phyloP scores from a whole-genome alignment of 129 eudicot genomes.

The Apium graveolens region DNA sequence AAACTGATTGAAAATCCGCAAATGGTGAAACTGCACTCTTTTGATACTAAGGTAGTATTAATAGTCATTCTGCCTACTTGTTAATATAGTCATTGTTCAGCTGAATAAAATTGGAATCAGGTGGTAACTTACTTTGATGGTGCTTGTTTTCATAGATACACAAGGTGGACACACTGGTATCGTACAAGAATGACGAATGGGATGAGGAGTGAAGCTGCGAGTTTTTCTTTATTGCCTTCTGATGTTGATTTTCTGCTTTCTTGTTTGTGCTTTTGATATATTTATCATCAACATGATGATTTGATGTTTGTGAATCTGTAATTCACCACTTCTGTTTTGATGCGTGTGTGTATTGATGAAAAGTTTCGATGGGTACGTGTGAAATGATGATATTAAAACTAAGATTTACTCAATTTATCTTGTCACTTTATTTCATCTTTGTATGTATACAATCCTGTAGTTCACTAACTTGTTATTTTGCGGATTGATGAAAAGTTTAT shows the following conservation, averaged over 20 bases:
- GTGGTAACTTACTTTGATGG: not conserved
- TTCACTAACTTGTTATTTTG: not conserved
- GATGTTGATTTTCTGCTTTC: conserved; percentile 3
- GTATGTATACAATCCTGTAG: not conserved
- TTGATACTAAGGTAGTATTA: conserved; percentile 74
- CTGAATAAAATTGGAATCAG: not conserved
- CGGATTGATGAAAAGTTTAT: not conserved
- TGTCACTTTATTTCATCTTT: no score
- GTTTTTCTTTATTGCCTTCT: not conserved
- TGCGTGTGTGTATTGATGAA: not conserved
- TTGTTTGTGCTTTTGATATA: not conserved
- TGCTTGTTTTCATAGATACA: conserved; percentile 62
- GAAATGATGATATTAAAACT: not conserved
- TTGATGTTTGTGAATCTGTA: conserved; percentile 6
- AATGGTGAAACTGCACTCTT: conserved; percentile 92
- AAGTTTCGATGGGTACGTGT: not conserved
- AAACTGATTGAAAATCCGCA: conserved; percentile 88
- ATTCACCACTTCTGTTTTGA: not conserved
- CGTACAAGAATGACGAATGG: conserved; percentile 94
- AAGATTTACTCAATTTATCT: not conserved
- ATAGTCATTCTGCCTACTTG: not conserved
- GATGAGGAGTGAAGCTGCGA: conserved; percentile 50
- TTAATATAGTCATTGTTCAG: not conserved
- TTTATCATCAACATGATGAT: conserved; percentile 2
- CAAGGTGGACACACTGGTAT: conserved; percentile 94